phyloP scores from a whole-genome alignment of 768 basidiomycete genomes.

The Dendrothele bispora region DNA sequence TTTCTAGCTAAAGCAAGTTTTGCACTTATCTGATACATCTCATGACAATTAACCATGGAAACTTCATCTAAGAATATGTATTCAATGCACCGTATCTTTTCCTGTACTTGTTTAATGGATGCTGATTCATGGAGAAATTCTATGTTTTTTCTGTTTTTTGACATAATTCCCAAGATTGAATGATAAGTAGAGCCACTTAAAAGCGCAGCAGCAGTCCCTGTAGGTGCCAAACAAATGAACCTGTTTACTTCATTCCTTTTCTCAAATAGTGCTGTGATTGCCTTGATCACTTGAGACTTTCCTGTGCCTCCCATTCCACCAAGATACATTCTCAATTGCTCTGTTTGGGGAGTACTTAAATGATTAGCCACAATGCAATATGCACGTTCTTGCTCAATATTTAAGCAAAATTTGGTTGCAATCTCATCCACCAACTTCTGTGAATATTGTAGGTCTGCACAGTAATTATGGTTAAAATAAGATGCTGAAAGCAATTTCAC shows the following conservation, averaged over 20 bases:
- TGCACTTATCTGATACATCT: constrained; percentile 25
- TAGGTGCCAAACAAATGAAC: constrained; percentile 12
- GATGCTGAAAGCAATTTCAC: not conserved
- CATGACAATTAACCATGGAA: constrained; percentile 36
- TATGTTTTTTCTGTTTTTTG: constrained; percentile 4
- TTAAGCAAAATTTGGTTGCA: constrained; percentile 5
- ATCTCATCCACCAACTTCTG: not conserved
- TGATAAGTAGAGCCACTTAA: constrained; percentile 26
- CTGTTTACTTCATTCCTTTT: constrained; percentile 4
- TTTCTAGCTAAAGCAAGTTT: constrained; percentile 18
- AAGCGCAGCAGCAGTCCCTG: constrained; percentile 19
- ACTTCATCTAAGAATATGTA: constrained; percentile 43
- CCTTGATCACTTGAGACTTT: constrained; percentile 7
- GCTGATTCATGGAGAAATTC: no score
- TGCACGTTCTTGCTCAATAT: constrained; percentile 12
- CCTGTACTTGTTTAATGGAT: constrained; percentile 2
- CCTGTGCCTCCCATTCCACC: constrained; percentile 13
- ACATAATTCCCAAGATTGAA: constrained; percentile 18
- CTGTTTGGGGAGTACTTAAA: not conserved
- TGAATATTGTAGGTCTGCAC: not conserved
- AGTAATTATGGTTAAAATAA: not conserved
- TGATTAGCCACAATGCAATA: constrained; percentile 12
- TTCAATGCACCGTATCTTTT: constrained; percentile 23
- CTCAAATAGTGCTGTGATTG: constrained; percentile 5
- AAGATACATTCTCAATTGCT: constrained; percentile 12